Conservation (phyloP, 768 basidiomycete species). For the Panaeolus cyanescens region DNA sequence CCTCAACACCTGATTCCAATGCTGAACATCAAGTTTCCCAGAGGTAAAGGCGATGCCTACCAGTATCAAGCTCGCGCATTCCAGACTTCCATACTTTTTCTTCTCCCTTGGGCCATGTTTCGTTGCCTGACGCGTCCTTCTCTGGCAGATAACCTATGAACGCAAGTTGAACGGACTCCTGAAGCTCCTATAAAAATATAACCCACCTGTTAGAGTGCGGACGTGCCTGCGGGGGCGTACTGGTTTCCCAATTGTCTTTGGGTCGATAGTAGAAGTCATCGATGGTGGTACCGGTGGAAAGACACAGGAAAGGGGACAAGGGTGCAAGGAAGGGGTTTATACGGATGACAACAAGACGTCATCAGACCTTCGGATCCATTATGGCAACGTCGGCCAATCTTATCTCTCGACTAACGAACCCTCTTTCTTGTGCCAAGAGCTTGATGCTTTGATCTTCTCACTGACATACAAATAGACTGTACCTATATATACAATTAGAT, state of each 20-base stretch:
- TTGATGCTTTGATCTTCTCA: not conserved
- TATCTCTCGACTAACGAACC: slow-evolving; percentile 1
- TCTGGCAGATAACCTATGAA: slow-evolving; percentile 75
- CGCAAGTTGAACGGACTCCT: slow-evolving; percentile 1
- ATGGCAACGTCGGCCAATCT: slow-evolving; percentile 5
- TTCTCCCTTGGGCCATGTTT: slow-evolving; percentile 85
- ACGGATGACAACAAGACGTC: slow-evolving; percentile 4
- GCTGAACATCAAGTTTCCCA: not conserved
- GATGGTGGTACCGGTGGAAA: slow-evolving; percentile 15
- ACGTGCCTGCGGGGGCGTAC: slow-evolving; percentile 63
- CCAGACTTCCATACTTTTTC: slow-evolving; percentile 73
- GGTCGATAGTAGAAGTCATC: slow-evolving; percentile 72
- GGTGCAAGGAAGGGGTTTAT: slow-evolving; percentile 11
- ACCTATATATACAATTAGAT: not conserved
- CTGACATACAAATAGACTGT: not conserved
- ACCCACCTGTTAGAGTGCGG: slow-evolving; percentile 63
- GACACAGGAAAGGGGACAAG: slow-evolving; percentile 13
- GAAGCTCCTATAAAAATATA: slow-evolving; percentile 1
- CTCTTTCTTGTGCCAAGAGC: slow-evolving; percentile 1
- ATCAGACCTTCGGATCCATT: slow-evolving; percentile 4
- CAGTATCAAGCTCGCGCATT: slow-evolving; percentile 56
- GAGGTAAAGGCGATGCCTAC: slow-evolving; percentile 29
- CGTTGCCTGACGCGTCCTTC: slow-evolving; percentile 72
- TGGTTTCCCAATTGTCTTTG: slow-evolving; percentile 65
- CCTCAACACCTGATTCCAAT: slow-evolving; percentile 46